Conservation (phyloP, 345 rosid species). For the Linum tenue region DNA sequence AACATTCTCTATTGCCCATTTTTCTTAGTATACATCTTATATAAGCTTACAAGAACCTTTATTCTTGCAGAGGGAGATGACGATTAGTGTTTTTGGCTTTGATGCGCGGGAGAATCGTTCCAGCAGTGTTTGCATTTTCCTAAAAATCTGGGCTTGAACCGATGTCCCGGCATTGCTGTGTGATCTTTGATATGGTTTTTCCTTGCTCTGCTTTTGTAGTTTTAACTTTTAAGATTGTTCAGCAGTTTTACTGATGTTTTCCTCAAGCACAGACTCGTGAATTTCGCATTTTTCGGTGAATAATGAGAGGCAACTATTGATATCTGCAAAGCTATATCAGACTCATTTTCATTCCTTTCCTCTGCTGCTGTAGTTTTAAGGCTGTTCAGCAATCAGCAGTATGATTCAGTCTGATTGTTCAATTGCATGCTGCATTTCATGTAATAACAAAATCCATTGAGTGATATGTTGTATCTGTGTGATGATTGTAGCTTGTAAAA, state of each 20-base stretch:
- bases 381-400: too few relatives aligned
- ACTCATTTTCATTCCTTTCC: too few relatives aligned
- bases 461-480: too few relatives aligned
- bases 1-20: not conserved
- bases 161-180: not conserved
- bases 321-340: too few relatives aligned
- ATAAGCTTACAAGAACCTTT: not conserved
- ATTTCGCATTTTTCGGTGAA: too few relatives aligned
- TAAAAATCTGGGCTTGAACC: slow-evolving; percentile 8
- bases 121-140: slow-evolving; percentile 1
- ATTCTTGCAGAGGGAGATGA: slow-evolving; percentile 36
- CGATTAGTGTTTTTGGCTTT: slow-evolving; percentile 12
- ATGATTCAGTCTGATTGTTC: too few relatives aligned
- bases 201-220: slow-evolving; percentile 4
- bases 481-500: too few relatives aligned
- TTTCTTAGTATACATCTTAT: not conserved
- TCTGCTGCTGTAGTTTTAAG: too few relatives aligned
- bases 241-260: not conserved
- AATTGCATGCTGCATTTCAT: too few relatives aligned
- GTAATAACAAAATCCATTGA: too few relatives aligned
- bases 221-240: slow-evolving; percentile 8
- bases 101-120: not conserved
- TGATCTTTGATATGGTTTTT: slow-evolving; percentile 1
- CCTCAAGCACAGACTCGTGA: not conserved
- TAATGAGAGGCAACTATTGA: too few relatives aligned